Evolutionary conservation across 2,329 filamentous ascomycete species (phyloP).

Genomic region (Ceratocystis variospora): DNA sequence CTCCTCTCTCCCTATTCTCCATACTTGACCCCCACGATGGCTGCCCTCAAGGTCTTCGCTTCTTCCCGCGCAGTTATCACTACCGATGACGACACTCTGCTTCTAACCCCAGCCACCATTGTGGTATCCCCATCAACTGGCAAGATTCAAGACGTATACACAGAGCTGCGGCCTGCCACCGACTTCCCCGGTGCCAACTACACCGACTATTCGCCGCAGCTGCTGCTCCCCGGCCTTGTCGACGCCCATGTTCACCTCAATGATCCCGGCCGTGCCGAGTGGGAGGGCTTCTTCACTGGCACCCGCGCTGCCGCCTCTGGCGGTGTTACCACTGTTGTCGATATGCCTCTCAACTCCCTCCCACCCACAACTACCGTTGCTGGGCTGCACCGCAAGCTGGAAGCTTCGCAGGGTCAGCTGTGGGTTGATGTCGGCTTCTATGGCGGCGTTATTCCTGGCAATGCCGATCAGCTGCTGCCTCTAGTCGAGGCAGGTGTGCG

Average conservation of each 20-base stretch:
- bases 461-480: conserved; percentile 61
- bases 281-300: conserved; percentile 95
- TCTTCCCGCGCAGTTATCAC: conserved; percentile 74
- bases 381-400: conserved; percentile 71
- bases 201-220: conserved; percentile 67
- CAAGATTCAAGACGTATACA: conserved; percentile 66
- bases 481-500: conserved; percentile 76
- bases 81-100: conserved; percentile 45
- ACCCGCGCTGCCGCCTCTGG: conserved; percentile 88
- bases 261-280: conserved; percentile 91
- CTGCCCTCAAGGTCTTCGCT: conserved; percentile 45
- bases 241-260: conserved; percentile 97
- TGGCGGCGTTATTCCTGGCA: conserved; percentile 85
- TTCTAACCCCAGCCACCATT: conserved; percentile 69
- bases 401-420: conserved; percentile 72
- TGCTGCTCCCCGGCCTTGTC: conserved; percentile 81
- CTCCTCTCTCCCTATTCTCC: conserved; percentile 5
- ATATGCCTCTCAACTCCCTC: conserved; percentile 96
- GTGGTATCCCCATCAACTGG: conserved; percentile 64
- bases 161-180: conserved; percentile 57
- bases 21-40: conserved; percentile 1
- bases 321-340: conserved; percentile 89
- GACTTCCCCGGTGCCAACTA: conserved; percentile 65
- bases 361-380: conserved; percentile 84
- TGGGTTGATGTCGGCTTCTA: conserved; percentile 99